Percentiles rank a stretch among this genome's conserved stretches.
phyloP scores from a whole-genome alignment of 495 filamentous ascomycete species.

The Neurospora sp. region DNA sequence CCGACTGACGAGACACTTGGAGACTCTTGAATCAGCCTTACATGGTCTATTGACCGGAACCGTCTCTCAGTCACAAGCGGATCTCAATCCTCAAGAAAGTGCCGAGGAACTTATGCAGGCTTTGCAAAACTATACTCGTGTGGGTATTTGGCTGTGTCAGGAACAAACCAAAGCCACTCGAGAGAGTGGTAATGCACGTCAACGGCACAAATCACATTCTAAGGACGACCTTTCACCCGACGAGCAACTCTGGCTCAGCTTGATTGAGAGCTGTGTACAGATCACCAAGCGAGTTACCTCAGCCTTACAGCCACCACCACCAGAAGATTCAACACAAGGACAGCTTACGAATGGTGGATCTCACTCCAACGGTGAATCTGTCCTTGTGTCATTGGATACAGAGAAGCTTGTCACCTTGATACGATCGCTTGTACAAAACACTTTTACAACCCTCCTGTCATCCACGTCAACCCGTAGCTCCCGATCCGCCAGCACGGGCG shows the following conservation, averaged over 20 bases:
- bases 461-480: slow-evolving; percentile 43
- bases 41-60: slow-evolving; percentile 56
- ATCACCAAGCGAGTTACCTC: slow-evolving; percentile 54
- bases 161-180: slow-evolving; percentile 62
- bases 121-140: slow-evolving; percentile 76
- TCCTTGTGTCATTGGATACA: slow-evolving; percentile 24
- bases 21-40: slow-evolving; percentile 68
- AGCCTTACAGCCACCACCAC: slow-evolving; percentile 12
- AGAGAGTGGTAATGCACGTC: slow-evolving; percentile 14
- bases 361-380: slow-evolving; percentile 3
- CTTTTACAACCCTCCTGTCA: slow-evolving; percentile 78
- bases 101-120: slow-evolving; percentile 59
- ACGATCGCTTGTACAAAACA: slow-evolving; percentile 74
- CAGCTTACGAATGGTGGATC: slow-evolving; percentile 18
- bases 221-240: slow-evolving; percentile 61
- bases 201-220: slow-evolving; percentile 37
- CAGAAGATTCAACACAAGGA: neutral
- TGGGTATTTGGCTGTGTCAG: slow-evolving; percentile 94
- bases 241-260: slow-evolving; percentile 81
- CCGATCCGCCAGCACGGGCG: neutral
- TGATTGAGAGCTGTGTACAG: slow-evolving; percentile 75
- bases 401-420: slow-evolving; percentile 52
- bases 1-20: slow-evolving; percentile 68
- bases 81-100: slow-evolving; percentile 28
- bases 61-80: slow-evolving; percentile 37